phyloP scores from a whole-genome alignment of 352 stramenopile species.

The Phytopythium vexans region DNA sequence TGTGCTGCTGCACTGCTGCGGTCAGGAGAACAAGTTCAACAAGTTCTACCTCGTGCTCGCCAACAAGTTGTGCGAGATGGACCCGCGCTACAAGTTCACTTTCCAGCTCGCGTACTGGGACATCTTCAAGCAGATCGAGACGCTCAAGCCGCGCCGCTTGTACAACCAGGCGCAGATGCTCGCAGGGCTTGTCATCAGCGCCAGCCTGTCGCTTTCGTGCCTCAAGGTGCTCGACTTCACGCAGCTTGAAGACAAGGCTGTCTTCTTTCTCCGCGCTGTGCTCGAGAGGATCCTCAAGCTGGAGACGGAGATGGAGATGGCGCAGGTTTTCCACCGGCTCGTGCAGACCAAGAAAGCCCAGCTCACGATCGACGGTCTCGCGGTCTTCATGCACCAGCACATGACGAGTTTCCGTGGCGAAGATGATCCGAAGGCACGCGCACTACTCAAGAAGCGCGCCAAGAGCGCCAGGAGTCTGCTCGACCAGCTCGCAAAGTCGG shows the following conservation, averaged over 20 bases:
- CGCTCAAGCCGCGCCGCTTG: conserved; percentile 79
- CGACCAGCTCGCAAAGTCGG: conserved; percentile 64
- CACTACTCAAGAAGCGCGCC: conserved; percentile 52
- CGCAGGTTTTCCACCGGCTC: conserved; percentile 69
- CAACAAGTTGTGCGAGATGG: conserved; percentile 92
- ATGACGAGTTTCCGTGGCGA: conserved; percentile 57
- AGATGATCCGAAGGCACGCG: conserved; percentile 27
- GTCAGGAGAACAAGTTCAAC: conserved; percentile 90
- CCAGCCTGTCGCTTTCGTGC: conserved; percentile 72
- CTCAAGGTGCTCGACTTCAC: conserved; percentile 94
- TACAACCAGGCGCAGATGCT: conserved; percentile 90
- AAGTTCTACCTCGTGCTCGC: conserved; percentile 95
- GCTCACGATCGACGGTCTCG: conserved; percentile 72
- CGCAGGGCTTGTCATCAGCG: conserved; percentile 65
- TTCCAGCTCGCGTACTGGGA: conserved; percentile 97
- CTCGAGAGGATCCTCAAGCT: conserved; percentile 71
- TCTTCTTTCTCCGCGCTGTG: conserved; percentile 89
- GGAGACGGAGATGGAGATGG: conserved; percentile 62
- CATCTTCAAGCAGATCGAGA: conserved; percentile 91
- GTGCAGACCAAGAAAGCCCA: conserved; percentile 80
- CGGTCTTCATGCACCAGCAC: conserved; percentile 81
- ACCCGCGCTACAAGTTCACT: conserved; percentile 94
- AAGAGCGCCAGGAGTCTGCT: conserved; percentile 70
- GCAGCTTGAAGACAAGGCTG: conserved; percentile 73
- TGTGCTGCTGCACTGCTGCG: conserved; percentile 93